phyloP scores from a whole-genome alignment of 2,329 filamentous ascomycete species.

The Clarireedia homoeocarpa region DNA sequence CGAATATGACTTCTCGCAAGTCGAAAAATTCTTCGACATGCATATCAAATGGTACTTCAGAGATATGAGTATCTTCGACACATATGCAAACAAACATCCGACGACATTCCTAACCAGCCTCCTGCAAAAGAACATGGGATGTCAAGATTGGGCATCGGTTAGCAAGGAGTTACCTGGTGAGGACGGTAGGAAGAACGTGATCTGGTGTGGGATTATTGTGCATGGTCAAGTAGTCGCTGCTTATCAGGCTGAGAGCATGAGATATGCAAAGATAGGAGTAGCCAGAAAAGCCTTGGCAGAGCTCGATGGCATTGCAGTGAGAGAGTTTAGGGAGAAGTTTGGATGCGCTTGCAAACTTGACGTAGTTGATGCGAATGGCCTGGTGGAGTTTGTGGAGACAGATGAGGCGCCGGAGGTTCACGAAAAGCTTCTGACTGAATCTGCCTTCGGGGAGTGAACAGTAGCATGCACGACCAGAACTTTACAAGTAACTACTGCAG shows the following conservation, averaged over 20 bases:
- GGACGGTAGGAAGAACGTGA: conserved; percentile 36
- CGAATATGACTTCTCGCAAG: conserved; percentile 63
- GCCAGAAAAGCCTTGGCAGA: conserved; percentile 49
- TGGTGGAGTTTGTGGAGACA: conserved; percentile 3
- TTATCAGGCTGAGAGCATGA: conserved; percentile 51
- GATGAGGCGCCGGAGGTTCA: neutral
- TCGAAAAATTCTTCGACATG: conserved; percentile 68
- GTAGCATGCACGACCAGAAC: too few relatives aligned
- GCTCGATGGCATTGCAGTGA: conserved; percentile 38
- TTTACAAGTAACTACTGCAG: too few relatives aligned
- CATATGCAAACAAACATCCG: conserved; percentile 79
- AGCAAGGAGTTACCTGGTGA: conserved; percentile 36
- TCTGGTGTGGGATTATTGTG: conserved; percentile 68
- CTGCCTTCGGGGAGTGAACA: too few relatives aligned
- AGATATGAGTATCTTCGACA: conserved; percentile 82
- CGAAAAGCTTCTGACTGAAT: too few relatives aligned
- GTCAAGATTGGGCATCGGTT: conserved; percentile 46
- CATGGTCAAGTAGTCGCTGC: conserved; percentile 63
- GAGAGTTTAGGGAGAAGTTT: conserved; percentile 53
- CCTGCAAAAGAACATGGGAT: conserved; percentile 58
- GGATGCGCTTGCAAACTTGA: conserved; percentile 51
- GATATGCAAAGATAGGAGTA: conserved; percentile 65
- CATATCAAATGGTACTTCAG: conserved; percentile 73
- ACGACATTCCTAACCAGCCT: conserved; percentile 63
- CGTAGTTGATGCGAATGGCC: neutral